Evolutionary conservation across 2,329 filamentous ascomycete species (phyloP).

Genomic region (Aspergillus uvarum): DNA sequence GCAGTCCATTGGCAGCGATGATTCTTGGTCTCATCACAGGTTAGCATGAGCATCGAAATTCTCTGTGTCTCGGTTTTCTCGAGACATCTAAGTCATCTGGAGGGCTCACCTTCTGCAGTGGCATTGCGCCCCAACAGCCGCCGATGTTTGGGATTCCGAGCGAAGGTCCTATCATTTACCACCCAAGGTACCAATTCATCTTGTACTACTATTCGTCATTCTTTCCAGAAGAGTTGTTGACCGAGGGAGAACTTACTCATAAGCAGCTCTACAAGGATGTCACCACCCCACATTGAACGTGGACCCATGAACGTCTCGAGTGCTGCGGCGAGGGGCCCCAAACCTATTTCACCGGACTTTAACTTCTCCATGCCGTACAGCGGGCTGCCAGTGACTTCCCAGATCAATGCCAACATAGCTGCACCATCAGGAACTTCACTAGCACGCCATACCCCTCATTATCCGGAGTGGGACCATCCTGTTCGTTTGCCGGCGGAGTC

Average conservation of each 20-base stretch:
- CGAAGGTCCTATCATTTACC: constrained; percentile 34
- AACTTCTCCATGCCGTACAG: constrained; percentile 33
- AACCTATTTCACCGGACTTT: constrained; percentile 30
- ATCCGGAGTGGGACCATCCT: constrained; percentile 37
- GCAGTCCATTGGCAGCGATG: constrained; percentile 31
- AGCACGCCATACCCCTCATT: constrained; percentile 30
- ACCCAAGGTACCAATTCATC: constrained; percentile 36
- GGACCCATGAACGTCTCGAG: constrained; percentile 30
- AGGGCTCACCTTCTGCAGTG: constrained; percentile 29
- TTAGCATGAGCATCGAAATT: constrained; percentile 29
- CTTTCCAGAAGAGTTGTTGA: constrained; percentile 10
- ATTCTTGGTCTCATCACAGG: constrained; percentile 37
- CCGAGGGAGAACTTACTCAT: constrained; percentile 21
- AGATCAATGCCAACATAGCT: constrained; percentile 28
- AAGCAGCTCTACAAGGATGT: constrained; percentile 33
- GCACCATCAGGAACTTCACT: constrained; percentile 34
- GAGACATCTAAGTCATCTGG: neutral
- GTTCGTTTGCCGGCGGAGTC: constrained; percentile 32
- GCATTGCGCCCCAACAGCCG: constrained; percentile 31
- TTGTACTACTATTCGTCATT: constrained; percentile 5
- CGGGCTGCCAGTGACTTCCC: constrained; percentile 29
- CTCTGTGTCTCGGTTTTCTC: neutral
- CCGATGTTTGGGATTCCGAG: constrained; percentile 30
- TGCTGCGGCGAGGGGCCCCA: constrained; percentile 19
- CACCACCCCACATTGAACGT: constrained; percentile 30